Percentiles rank a stretch among this genome's conserved stretches.
Conservation (phyloP, 2,329 filamentous ascomycete genomes). For the Sphaceloma murrayae region DNA sequence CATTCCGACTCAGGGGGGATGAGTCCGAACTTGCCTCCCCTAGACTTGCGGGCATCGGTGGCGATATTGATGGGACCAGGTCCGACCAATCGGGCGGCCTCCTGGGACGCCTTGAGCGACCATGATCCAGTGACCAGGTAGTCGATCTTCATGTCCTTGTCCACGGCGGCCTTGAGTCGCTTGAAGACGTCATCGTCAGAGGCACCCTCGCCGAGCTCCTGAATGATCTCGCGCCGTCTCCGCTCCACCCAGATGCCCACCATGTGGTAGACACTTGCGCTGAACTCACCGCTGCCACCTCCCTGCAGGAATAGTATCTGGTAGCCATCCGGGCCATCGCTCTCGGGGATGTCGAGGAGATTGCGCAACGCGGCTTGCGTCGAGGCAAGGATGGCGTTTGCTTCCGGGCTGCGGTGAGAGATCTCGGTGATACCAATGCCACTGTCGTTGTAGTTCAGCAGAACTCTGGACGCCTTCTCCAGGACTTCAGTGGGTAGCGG, state of each 20-base stretch:
- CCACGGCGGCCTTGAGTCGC: slow-evolving; percentile 54
- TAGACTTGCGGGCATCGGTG: slow-evolving; percentile 52
- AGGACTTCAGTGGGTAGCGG: slow-evolving; percentile 72
- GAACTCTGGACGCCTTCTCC: slow-evolving; percentile 62
- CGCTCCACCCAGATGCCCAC: slow-evolving; percentile 72
- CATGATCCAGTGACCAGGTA: slow-evolving; percentile 87
- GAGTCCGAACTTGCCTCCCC: slow-evolving; percentile 73
- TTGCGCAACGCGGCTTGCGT: slow-evolving; percentile 63
- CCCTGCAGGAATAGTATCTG: slow-evolving; percentile 82
- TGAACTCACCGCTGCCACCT: slow-evolving; percentile 79
- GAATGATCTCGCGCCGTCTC: slow-evolving; percentile 50
- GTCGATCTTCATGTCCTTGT: slow-evolving; percentile 67
- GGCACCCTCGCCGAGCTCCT: slow-evolving; percentile 45
- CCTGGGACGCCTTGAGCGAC: slow-evolving; percentile 81
- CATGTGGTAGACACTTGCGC: slow-evolving; percentile 73
- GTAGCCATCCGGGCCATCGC: slow-evolving; percentile 71
- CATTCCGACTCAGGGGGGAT: slow-evolving; percentile 71
- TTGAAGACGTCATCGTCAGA: slow-evolving; percentile 47
- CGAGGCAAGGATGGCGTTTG: slow-evolving; percentile 67
- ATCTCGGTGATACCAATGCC: slow-evolving; percentile 85
- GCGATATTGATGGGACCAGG: slow-evolving; percentile 71
- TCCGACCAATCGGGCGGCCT: slow-evolving; percentile 69
- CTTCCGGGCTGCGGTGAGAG: slow-evolving; percentile 74
- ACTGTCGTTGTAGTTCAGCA: slow-evolving; percentile 71
- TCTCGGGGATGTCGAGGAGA: slow-evolving; percentile 71